A percentile compares a stretch with the other conserved stretches of the same genome.
phyloP scores from a whole-genome alignment of 1,139 yeast genomes.

The Lodderomyces elongisporus region DNA sequence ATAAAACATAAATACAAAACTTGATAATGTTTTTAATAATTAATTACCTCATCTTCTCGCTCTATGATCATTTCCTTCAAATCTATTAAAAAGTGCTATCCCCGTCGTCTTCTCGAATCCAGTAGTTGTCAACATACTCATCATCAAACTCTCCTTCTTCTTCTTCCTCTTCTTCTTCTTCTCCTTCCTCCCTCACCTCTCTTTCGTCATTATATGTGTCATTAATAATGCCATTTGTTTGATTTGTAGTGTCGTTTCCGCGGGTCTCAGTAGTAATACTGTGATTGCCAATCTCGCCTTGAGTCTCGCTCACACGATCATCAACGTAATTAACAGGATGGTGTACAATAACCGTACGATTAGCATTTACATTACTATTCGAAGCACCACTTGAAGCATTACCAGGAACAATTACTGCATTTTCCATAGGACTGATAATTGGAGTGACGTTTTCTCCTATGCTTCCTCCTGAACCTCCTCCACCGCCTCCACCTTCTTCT shows the following conservation, averaged over 20 bases:
- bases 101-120: too few species aligned
- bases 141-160: conserved; percentile 16
- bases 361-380: not conserved
- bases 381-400: not conserved
- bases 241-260: not conserved
- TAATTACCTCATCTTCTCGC: too few species aligned
- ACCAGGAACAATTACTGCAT: too few species aligned
- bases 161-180: not conserved
- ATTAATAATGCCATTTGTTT: not conserved
- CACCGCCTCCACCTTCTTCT: not conserved
- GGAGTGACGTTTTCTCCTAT: too few species aligned
- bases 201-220: not conserved
- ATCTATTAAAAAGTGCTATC: too few species aligned
- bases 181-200: not conserved
- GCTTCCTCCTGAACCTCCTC: too few species aligned
- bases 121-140: conserved; percentile 26
- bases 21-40: too few species aligned
- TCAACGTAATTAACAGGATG: not conserved
- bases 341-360: not conserved
- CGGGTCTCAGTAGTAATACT: not conserved
- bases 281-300: not conserved
- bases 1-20: too few species aligned
- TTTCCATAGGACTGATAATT: too few species aligned
- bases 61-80: too few species aligned
- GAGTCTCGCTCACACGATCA: not conserved